These are phyloP conservation scores for Thraustotheca clavata DNA, from an alignment of 352 stramenopile genomes.

Conservation along the genomic window DNA sequence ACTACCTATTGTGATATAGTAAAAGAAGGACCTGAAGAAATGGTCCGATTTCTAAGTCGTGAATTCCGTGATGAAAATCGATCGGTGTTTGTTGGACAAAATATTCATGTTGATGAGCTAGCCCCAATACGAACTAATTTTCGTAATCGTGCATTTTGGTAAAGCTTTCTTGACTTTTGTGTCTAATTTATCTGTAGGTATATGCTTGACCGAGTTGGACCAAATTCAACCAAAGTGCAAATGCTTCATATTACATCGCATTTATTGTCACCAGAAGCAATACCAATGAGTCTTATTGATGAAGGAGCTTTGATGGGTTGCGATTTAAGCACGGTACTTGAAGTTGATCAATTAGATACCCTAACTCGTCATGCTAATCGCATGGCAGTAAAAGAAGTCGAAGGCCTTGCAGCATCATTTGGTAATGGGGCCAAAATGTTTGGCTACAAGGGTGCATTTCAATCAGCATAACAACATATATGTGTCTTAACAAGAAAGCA, in stretches of 20 bases:
- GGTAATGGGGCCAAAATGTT: background rate
- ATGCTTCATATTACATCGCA: background rate
- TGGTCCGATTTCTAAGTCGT: slow-evolving; percentile 8
- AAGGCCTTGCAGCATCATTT: background rate
- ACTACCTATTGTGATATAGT: background rate
- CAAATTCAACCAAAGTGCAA: background rate
- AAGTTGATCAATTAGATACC: background rate
- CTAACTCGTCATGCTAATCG: background rate
- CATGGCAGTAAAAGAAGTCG: background rate
- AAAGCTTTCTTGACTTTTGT: background rate
- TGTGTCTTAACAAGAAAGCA: no score
- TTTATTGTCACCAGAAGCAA: background rate
- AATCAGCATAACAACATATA: background rate
- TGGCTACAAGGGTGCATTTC: background rate
- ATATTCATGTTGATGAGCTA: slow-evolving; percentile 9
- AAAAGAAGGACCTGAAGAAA: background rate
- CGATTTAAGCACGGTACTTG: background rate
- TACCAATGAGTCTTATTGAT: background rate
- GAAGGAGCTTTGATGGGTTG: background rate
- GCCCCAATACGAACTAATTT: background rate
- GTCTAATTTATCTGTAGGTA: background rate
- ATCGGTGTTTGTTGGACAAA: slow-evolving; percentile 5
- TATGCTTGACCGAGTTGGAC: background rate
- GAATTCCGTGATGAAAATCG: slow-evolving; percentile 3
- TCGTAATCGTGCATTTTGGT: slow-evolving; percentile 12